Percentiles rank a stretch among this genome's conserved stretches.
phyloP scores from a whole-genome alignment of 139 green algal species.

The Micractinium conductrix region DNA sequence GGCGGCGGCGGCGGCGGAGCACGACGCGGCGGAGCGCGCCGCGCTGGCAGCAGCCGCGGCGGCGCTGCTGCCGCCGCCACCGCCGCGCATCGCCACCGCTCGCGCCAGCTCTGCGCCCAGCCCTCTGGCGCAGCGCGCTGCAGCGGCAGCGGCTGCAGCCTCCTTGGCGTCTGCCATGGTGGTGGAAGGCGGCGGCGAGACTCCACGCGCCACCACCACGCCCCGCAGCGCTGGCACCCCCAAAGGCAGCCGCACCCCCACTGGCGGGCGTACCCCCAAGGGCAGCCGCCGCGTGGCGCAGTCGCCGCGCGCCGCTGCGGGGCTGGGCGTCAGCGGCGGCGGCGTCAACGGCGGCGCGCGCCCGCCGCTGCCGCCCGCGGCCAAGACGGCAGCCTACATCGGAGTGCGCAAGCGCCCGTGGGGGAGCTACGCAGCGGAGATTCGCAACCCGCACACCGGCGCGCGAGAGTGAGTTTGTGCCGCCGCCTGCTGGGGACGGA shows the following conservation, averaged over 20 bases:
- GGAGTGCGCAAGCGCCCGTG: conserved; percentile 37
- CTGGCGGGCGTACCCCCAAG: not conserved
- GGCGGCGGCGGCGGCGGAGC: conserved; percentile 3
- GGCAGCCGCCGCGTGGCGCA: not conserved
- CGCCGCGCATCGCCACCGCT: conserved; percentile 4
- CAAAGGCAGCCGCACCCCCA: not conserved
- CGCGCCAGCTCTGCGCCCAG: not conserved
- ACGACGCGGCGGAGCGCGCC: not conserved
- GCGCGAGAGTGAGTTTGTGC: conserved; percentile 27
- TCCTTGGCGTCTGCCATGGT: no score
- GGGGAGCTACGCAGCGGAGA: conserved; percentile 43
- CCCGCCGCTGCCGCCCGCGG: not conserved
- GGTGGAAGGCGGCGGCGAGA: not conserved
- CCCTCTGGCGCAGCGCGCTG: not conserved
- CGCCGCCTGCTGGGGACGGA: no score
- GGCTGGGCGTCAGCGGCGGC: not conserved
- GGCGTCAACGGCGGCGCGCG: not conserved
- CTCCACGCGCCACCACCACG: not conserved
- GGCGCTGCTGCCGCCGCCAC: conserved; percentile 10
- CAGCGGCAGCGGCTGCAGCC: not conserved
- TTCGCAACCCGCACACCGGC: conserved; percentile 41
- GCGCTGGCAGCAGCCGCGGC: conserved; percentile 8
- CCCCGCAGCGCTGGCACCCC: not conserved
- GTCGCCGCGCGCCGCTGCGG: not conserved
- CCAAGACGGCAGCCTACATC: conserved; percentile 39